Evolutionary conservation across 2,329 filamentous ascomycete genomes (phyloP).

Genomic region (Phaeosphaeriaceae sp.): DNA sequence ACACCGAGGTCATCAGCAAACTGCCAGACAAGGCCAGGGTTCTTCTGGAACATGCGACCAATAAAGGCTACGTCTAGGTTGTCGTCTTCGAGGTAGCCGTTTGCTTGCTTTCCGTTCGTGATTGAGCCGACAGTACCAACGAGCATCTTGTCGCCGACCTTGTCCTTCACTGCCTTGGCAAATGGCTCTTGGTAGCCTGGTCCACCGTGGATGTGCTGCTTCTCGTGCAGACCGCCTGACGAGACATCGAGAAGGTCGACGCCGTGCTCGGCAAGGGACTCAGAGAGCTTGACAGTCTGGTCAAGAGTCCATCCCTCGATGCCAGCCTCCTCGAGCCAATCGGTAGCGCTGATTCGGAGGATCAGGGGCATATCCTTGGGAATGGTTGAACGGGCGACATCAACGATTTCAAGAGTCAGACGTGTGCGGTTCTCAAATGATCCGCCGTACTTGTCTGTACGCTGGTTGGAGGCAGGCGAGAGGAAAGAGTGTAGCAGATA

Average conservation of each 20-base stretch:
- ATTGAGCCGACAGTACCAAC: conserved; percentile 81
- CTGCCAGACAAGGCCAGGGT: conserved; percentile 78
- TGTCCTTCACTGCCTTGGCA: conserved; percentile 74
- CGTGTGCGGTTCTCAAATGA: conserved; percentile 76
- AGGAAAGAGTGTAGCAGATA: conserved; percentile 78
- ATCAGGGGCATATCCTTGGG: conserved; percentile 75
- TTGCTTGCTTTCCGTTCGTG: conserved; percentile 71
- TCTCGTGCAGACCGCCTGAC: conserved; percentile 73
- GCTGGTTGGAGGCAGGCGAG: conserved; percentile 72
- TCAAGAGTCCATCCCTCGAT: conserved; percentile 71
- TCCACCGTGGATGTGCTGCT: conserved; percentile 67
- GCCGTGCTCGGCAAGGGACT: conserved; percentile 73
- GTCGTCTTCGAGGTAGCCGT: conserved; percentile 40
- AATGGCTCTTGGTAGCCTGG: conserved; percentile 79
- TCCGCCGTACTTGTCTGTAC: conserved; percentile 73
- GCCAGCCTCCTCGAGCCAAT: conserved; percentile 73
- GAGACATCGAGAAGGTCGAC: conserved; percentile 87
- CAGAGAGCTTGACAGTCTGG: conserved; percentile 70
- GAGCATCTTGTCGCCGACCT: conserved; percentile 73
- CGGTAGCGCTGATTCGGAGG: conserved; percentile 75
- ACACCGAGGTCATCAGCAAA: conserved; percentile 77
- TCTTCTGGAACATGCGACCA: conserved; percentile 80
- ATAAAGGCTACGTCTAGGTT: conserved; percentile 74
- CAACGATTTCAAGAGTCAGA: conserved; percentile 72
- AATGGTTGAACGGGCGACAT: conserved; percentile 68